phyloP scores from a whole-genome alignment of 352 stramenopile genomes.

The Globisporangium heterothallicum region DNA sequence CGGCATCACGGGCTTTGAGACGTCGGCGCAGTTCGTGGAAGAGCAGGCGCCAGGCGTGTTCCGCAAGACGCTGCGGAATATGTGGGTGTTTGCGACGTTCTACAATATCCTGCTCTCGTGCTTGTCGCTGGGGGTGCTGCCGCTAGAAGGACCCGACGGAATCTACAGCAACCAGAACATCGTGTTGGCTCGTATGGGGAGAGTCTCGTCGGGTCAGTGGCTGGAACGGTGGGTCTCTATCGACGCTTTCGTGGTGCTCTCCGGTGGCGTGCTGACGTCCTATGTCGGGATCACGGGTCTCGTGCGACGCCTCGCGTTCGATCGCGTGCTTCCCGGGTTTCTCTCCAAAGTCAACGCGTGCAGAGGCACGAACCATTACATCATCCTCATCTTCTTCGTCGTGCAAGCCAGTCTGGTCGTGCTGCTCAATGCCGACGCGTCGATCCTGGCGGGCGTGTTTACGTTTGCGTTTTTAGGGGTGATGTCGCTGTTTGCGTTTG shows the following conservation, averaged over 20 bases:
- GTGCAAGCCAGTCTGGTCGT: slow-evolving; percentile 72
- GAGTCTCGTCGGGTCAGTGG: slow-evolving; percentile 39
- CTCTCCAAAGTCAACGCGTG: slow-evolving; percentile 58
- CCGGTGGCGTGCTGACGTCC: slow-evolving; percentile 80
- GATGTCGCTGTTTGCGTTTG: slow-evolving; percentile 89
- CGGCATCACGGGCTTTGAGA: slow-evolving; percentile 90
- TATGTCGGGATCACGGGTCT: slow-evolving; percentile 88
- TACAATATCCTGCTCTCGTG: slow-evolving; percentile 87
- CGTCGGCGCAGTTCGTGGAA: slow-evolving; percentile 88
- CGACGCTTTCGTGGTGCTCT: slow-evolving; percentile 87
- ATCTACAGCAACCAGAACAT: slow-evolving; percentile 69
- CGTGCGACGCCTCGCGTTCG: slow-evolving; percentile 73
- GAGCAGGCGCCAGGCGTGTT: slow-evolving; percentile 86
- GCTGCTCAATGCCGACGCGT: slow-evolving; percentile 73
- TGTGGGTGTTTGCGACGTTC: slow-evolving; percentile 82
- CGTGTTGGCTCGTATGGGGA: slow-evolving; percentile 75
- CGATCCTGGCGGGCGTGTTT: slow-evolving; percentile 86
- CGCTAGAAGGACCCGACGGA: slow-evolving; percentile 41
- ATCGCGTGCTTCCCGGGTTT: slow-evolving; percentile 62
- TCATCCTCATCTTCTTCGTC: slow-evolving; percentile 77
- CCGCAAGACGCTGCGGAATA: slow-evolving; percentile 67
- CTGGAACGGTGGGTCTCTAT: slow-evolving; percentile 72
- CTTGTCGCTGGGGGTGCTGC: slow-evolving; percentile 76
- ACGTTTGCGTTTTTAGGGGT: slow-evolving; percentile 89
- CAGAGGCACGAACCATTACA: slow-evolving; percentile 82